Percentiles rank a stretch among this genome's conserved stretches.
Conservation (phyloP, 2,329 filamentous ascomycete species). For the Fonsecaea pedrosoi region DNA sequence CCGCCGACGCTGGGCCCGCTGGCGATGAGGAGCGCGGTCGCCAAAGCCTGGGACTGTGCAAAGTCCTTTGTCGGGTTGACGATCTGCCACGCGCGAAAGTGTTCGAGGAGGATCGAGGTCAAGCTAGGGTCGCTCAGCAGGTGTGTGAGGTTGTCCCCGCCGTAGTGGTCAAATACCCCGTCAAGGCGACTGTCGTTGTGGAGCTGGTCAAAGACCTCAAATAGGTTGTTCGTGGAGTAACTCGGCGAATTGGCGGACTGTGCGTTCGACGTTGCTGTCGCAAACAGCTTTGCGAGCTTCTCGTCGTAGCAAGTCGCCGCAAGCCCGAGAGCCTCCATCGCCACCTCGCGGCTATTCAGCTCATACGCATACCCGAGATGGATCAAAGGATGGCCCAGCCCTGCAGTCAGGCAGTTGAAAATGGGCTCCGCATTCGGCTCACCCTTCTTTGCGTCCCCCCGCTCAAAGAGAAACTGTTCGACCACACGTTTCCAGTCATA, state of each 20-base stretch:
- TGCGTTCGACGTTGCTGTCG: slow-evolving; percentile 7
- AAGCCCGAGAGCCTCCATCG: slow-evolving; percentile 83
- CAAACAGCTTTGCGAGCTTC: slow-evolving; percentile 62
- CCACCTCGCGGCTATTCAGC: slow-evolving; percentile 81
- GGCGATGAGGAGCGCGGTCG: slow-evolving; percentile 54
- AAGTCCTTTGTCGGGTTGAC: slow-evolving; percentile 76
- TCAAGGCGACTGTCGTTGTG: slow-evolving; percentile 73
- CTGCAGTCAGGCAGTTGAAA: slow-evolving; percentile 78
- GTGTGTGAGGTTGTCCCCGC: slow-evolving; percentile 67
- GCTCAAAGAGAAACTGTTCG: slow-evolving; percentile 75
- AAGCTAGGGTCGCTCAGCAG: slow-evolving; percentile 74
- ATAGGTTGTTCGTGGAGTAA: slow-evolving; percentile 66
- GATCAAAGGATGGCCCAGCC: slow-evolving; percentile 88
- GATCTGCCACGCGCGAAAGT: slow-evolving; percentile 89
- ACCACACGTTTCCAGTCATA: slow-evolving; percentile 87
- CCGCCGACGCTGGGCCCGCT: slow-evolving; percentile 40
- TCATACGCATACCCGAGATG: slow-evolving; percentile 95
- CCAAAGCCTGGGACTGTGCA: slow-evolving; percentile 68
- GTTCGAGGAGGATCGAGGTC: slow-evolving; percentile 69
- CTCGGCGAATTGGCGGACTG: slow-evolving; percentile 58
- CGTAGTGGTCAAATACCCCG: slow-evolving; percentile 65
- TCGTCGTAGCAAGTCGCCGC: slow-evolving; percentile 68
- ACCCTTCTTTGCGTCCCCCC: slow-evolving; percentile 46
- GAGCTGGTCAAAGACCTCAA: slow-evolving; percentile 75
- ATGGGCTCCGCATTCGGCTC: slow-evolving; percentile 60